Base-by-base conservation (phyloP, 352 stramenopile species). In the Phytophthora sojae region DNA sequence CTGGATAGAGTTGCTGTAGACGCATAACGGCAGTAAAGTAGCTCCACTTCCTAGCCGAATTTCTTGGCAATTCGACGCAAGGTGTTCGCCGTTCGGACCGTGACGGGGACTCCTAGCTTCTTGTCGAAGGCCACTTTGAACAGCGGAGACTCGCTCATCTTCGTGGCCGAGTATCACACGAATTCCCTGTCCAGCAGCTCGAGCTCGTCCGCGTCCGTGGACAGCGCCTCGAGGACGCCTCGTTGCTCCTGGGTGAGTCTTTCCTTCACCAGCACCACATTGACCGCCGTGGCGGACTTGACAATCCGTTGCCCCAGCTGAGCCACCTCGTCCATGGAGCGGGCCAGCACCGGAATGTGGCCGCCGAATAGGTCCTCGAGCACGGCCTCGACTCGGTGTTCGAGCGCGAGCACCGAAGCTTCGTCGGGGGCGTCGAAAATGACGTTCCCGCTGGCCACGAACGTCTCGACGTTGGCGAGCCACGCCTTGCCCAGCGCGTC, bases 61-160 rank as follows among this genome's bases (percentile, higher is more conserved):
- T 79, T 76, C 15, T 53, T 75, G 2, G 66, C 72, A 4, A 80
- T 66, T 64, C 64, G 73, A 21, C 73, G 69, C 58, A 81, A 54
- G 32, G 73, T 81, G 65, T 81, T 81, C 14, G 70, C 57, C 35
- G 49, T 76, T 45, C 73, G 73, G 47, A 76, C 47, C 11, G 73
- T 81, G 57, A 74, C 61, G 7, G 66, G 56, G 9, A 72, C 53
- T 29, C 65, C 64, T 6, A 81, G 45, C 50, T 71, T 76, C 57
- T 78, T 78, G 47, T 81, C 73, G 42, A 81, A 78, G 17, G 69
- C 71, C 32, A 76, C 61, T 25, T 81, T 81, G 61, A 76, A 81
- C 21, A 81, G 60, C 26, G 73, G 73, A n/a, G 73, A 80, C 39
- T 67, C 69, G 59, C 69, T 77, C 64, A 80, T 75, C 42, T 77